A percentile compares a stretch with the other conserved stretches of the same genome.
phyloP scores from a whole-genome alignment of 2,329 filamentous ascomycete species.

The Colletotrichum aenigma region DNA sequence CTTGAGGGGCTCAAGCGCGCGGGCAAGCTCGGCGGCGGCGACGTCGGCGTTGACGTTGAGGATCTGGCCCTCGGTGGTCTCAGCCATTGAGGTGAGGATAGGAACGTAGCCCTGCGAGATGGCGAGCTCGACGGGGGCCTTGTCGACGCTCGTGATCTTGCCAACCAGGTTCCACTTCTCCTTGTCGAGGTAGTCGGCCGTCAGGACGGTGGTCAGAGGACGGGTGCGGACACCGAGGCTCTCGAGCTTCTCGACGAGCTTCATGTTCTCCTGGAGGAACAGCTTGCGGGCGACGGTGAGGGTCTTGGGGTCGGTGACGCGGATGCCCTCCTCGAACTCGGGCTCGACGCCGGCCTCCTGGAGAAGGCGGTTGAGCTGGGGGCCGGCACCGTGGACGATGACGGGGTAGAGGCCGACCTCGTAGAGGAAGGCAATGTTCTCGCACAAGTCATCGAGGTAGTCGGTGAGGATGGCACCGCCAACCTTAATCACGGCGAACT shows the following conservation, averaged over 20 bases:
- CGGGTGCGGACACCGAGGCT: conserved; percentile 87
- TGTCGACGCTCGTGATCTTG: conserved; percentile 93
- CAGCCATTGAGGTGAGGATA: conserved; percentile 94
- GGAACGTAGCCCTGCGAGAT: conserved; percentile 92
- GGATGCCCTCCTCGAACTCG: conserved; percentile 94
- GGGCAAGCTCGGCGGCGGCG: conserved; percentile 89
- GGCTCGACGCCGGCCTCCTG: conserved; percentile 92
- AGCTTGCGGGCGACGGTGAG: conserved; percentile 88
- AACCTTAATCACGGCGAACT: conserved; percentile 98
- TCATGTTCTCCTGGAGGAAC: conserved; percentile 94
- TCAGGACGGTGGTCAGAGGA: conserved; percentile 90
- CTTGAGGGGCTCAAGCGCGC: conserved; percentile 89
- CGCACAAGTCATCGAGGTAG: conserved; percentile 88
- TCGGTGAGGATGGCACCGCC: conserved; percentile 95
- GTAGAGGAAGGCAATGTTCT: conserved; percentile 88
- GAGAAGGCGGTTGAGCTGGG: conserved; percentile 90
- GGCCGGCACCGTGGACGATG: conserved; percentile 93
- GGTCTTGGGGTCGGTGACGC: conserved; percentile 95
- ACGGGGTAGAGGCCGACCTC: conserved; percentile 94
- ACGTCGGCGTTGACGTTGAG: conserved; percentile 98
- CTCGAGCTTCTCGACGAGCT: conserved; percentile 88
- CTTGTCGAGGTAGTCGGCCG: conserved; percentile 93
- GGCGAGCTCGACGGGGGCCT: conserved; percentile 85
- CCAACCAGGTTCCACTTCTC: conserved; percentile 96
- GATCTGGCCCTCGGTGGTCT: conserved; percentile 88